Evolutionary conservation across 2,329 filamentous ascomycete species (phyloP), one percentile per base, ranked within the genome.

Genomic region (Colletotrichum sp.): DNA sequence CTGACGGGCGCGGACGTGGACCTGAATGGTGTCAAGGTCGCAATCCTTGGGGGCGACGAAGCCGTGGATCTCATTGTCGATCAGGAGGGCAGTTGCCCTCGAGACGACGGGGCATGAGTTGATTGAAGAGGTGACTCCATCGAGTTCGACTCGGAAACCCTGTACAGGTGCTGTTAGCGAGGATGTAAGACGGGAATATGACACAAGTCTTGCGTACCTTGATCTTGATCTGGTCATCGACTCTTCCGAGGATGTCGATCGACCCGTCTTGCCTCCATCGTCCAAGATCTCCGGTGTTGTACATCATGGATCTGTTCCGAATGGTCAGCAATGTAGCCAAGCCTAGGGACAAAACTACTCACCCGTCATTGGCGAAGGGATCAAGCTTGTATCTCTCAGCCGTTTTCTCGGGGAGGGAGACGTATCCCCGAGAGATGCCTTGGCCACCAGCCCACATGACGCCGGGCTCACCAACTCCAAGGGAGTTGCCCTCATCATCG

Each of bases 201-300:
- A 4, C 15, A 16, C 7, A 8, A 3, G 3, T 16, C 0, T 4
- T 26, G 44, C 73, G 44, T 21, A 73, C 74, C 44, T 76, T 76
- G 80, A 92, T 87, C 81, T 92, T 92, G 75, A 92, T 89, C 79
- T 92, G 91, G 74, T 92, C 90, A 78, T 93, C 91, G 13, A 86
- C 85, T 60, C 91, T 87, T 4, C 91, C 90, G 26, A 91, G 86
- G 28, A 89, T 90, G 34, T 90, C 86, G 59, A 93, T 84, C 26
- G 85, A 86, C 9, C 91, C 90, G 78, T 91, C 87, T 3, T 83
- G 79, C 57, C 85, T 85, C 90, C 90, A 92, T 8, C 86, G 85
- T n/a, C 88, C 90, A 30, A 92, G 85, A 77, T 93, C 91, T 4
- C 91, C 91, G 3, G 91, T 92, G 78, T 91, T 90, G 82, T 91